Conservation (phyloP, 192 early-diverging fungal genomes). For the Mycoemilia scoparia region DNA sequence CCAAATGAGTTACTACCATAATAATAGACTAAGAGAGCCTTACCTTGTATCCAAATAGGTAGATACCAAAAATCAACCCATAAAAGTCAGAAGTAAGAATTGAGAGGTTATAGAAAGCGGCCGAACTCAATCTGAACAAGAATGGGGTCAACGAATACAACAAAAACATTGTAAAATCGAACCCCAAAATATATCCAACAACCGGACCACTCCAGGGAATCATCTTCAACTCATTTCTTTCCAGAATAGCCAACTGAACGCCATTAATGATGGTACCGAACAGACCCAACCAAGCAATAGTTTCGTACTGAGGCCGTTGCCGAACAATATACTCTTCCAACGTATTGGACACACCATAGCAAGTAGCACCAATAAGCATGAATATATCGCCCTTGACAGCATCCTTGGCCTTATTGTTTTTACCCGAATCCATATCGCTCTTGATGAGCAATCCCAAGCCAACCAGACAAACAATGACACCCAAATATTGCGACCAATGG, state of each 20-base stretch:
- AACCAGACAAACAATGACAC: constrained; percentile 44
- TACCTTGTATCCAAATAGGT: constrained; percentile 43
- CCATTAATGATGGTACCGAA: constrained; percentile 56
- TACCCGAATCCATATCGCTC: constrained; percentile 43
- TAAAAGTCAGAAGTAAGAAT: constrained; percentile 67
- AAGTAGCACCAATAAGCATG: constrained; percentile 48
- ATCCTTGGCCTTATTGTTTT: constrained; percentile 33
- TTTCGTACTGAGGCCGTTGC: constrained; percentile 52
- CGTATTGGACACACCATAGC: constrained; percentile 57
- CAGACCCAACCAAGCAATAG: constrained; percentile 51
- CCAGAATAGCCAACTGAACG: constrained; percentile 50
- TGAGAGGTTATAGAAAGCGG: constrained; percentile 59
- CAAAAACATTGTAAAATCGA: constrained; percentile 47
- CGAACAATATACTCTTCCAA: constrained; percentile 55
- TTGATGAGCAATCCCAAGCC: constrained; percentile 50
- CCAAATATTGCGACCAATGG: constrained; percentile 45
- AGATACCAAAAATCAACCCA: constrained; percentile 51
- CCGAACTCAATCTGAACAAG: constrained; percentile 49
- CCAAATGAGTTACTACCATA: not conserved
- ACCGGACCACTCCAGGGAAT: constrained; percentile 31
- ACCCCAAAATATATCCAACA: constrained; percentile 42
- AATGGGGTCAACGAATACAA: constrained; percentile 53
- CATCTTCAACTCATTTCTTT: constrained; percentile 32
- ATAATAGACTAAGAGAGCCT: constrained; percentile 3
- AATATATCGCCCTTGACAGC: constrained; percentile 54